Conservation (phyloP, 352 stramenopile genomes). For the Pythium dissotocum region DNA sequence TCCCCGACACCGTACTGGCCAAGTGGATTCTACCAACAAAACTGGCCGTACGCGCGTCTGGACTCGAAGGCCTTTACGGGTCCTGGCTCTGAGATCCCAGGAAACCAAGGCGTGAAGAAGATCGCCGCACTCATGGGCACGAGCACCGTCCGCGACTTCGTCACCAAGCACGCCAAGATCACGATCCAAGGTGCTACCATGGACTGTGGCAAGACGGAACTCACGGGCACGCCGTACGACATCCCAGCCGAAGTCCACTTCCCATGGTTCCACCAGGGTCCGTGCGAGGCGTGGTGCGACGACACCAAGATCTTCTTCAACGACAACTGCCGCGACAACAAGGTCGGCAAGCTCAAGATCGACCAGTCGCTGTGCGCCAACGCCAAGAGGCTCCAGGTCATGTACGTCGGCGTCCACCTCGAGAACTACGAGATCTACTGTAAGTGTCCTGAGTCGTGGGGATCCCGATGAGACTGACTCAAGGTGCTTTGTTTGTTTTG, state of each 20-base stretch:
- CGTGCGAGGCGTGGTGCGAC: conserved; percentile 30
- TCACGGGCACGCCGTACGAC: conserved; percentile 11
- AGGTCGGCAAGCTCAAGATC: conserved; percentile 29
- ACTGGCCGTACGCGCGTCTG: conserved; percentile 23
- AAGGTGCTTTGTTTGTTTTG: neutral
- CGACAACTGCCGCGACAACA: conserved; percentile 28
- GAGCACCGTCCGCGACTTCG: conserved; percentile 16
- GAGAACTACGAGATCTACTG: conserved; percentile 24
- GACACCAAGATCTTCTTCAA: conserved; percentile 24
- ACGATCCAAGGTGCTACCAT: conserved; percentile 16
- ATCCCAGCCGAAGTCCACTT: conserved; percentile 30
- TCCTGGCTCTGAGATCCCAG: conserved; percentile 2
- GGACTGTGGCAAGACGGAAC: conserved; percentile 25
- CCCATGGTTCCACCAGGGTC: conserved; percentile 25
- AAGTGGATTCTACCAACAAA: conserved; percentile 20
- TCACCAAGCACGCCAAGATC: conserved; percentile 16
- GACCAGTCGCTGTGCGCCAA: conserved; percentile 20
- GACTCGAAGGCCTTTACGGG: conserved; percentile 22
- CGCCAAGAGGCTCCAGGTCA: conserved; percentile 26
- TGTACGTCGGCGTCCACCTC: conserved; percentile 28
- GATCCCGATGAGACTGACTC: neutral
- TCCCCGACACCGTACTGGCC: conserved; percentile 12
- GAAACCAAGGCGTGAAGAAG: conserved; percentile 11
- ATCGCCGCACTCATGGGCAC: conserved; percentile 13
- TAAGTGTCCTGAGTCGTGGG: conserved; percentile 1